These are phyloP conservation scores for Prunus davidiana DNA, from an alignment of 306 rosid species.

Conservation along the genomic window DNA sequence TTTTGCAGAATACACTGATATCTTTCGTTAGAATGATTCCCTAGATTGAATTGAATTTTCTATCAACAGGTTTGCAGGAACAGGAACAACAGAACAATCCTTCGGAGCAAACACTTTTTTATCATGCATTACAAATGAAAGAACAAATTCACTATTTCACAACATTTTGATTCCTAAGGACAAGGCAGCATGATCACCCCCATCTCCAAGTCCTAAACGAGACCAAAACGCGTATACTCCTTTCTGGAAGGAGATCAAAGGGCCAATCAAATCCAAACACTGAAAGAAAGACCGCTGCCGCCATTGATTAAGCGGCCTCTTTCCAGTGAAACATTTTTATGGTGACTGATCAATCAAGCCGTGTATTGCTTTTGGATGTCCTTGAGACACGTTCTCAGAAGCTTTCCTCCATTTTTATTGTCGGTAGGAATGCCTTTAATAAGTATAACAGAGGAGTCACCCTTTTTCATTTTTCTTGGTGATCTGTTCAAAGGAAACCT, in stretches of 20 bases:
- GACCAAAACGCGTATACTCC: background rate
- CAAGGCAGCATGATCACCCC: background rate
- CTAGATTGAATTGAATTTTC: background rate
- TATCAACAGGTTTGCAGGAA: background rate
- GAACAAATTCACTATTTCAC: background rate
- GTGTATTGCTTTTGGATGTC: slow-evolving; percentile 28
- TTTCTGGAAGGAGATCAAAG: background rate
- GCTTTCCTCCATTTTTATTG: slow-evolving; percentile 35
- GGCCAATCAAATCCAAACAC: background rate
- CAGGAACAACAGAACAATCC: background rate
- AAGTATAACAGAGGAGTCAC: slow-evolving; percentile 38
- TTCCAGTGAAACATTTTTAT: slow-evolving; percentile 4
- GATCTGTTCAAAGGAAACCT: slow-evolving; percentile 40
- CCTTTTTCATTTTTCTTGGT: slow-evolving; percentile 34
- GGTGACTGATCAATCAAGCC: slow-evolving; percentile 28
- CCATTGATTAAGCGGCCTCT: slow-evolving; percentile 11
- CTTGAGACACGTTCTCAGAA: slow-evolving; percentile 25
- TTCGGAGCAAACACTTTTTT: background rate
- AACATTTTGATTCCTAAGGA: background rate
- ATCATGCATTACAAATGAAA: background rate
- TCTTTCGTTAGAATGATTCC: too few species aligned
- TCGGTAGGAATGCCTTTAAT: slow-evolving; percentile 33
- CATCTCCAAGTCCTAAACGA: background rate
- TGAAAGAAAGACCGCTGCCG: background rate
- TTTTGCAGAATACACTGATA: too few species aligned